Evolutionary conservation across 2,329 filamentous ascomycete species (phyloP), one percentile per base, ranked within the genome.

Genomic region (Penicillium rolfsii): DNA sequence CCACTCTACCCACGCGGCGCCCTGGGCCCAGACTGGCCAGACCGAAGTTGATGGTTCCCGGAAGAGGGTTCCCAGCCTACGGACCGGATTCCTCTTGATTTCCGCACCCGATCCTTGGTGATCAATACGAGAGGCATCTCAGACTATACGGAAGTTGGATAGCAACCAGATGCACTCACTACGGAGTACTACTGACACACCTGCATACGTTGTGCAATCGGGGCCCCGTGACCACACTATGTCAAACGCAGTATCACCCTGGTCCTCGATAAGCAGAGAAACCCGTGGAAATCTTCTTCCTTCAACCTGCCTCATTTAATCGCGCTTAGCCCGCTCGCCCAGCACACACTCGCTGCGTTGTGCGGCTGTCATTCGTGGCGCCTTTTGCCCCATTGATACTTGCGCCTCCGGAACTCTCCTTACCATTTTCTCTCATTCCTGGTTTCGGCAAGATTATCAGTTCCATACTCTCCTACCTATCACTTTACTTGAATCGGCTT

Each of bases 321-420:
- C 59, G 64, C 64, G 62, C 58, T 66, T 66, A 66, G 58, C 62
- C 52, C 58, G 59, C 36, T 30, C 55, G 22, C 45, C 43, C 49
- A 11, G 26, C 46, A 19, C 43, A 57, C 60, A 59, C 60, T 52
- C 60, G 60, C 54, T 58, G 53, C 24, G 58, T 59, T 59, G 60
- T 63, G 63, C 63, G 48, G 60, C 40, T 61, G 35, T 36, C 58
- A 64, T 63, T 61, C 56, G 60, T 40, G 50, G 61, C 30, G 48
- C 46, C 30, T 52, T 12, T 28, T 52, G 55, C 41, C 54, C 60
- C 53, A 19, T 40, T 33, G 58, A 43, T 45, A 60, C 58, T 63
- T 55, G 26, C 55, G 46, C 61, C 54, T 52, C 35, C 26, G n/a
- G n/a, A 5, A 6, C 38, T 11, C 26, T 45, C 11, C 28, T 52